A percentile compares a stretch with the other conserved stretches of the same genome.
phyloP scores from a whole-genome alignment of 192 early-diverging fungal genomes.

The Coemansia sp. region DNA sequence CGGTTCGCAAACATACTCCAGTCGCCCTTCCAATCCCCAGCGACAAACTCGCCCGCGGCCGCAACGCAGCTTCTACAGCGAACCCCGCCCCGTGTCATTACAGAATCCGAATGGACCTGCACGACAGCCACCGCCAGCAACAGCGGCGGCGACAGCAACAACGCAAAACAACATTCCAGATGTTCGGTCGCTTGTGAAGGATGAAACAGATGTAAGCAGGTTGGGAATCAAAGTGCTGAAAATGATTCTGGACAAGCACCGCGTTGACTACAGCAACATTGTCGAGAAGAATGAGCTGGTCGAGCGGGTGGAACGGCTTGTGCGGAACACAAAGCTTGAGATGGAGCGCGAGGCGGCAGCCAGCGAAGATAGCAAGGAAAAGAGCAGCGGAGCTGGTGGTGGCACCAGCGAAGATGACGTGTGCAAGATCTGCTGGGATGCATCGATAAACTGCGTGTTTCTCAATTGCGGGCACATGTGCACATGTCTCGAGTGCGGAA shows the following conservation, averaged over 20 bases:
- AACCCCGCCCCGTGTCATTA: constrained; percentile 21
- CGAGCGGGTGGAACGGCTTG: constrained; percentile 60
- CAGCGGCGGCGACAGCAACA: neutral
- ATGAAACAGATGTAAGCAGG: constrained; percentile 54
- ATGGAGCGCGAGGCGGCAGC: constrained; percentile 51
- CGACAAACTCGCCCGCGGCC: constrained; percentile 5
- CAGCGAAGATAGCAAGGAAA: neutral
- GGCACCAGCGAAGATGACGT: constrained; percentile 60
- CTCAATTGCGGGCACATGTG: constrained; percentile 85
- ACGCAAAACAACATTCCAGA: constrained; percentile 9
- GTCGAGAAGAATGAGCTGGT: constrained; percentile 79
- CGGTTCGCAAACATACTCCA: constrained; percentile 24
- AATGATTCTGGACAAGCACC: constrained; percentile 59
- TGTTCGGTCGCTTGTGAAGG: constrained; percentile 39
- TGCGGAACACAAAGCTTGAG: constrained; percentile 58
- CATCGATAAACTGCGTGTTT: constrained; percentile 77
- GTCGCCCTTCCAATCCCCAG: constrained; percentile 8
- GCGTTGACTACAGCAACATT: constrained; percentile 65
- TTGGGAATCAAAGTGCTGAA: constrained; percentile 72
- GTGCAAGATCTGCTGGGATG: constrained; percentile 84
- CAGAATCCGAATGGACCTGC: neutral
- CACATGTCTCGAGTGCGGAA: constrained; percentile 76
- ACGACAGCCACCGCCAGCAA: neutral
- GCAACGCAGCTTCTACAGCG: constrained; percentile 19
- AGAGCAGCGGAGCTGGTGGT: constrained; percentile 18